Evolutionary conservation across 108 stramenopile genomes (phyloP).

Genomic region (Skeletonema menzelii): DNA sequence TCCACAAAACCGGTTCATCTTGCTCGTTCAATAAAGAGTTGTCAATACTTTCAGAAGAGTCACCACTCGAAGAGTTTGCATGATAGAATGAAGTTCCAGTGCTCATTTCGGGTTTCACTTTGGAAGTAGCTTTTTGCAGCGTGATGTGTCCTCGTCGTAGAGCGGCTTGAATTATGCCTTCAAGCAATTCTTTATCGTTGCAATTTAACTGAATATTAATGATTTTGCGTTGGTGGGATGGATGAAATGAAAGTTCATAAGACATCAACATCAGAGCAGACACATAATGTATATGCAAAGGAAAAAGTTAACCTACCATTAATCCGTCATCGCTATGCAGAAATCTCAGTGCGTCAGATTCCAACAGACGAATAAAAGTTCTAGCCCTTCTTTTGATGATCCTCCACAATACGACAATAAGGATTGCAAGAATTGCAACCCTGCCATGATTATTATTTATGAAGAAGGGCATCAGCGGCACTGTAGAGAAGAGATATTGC

Average conservation of each 20-base stretch:
- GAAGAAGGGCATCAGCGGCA: background rate
- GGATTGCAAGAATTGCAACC: background rate
- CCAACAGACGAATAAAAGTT: background rate
- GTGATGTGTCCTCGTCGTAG: conserved; percentile 13
- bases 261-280: background rate
- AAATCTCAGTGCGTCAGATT: conserved; percentile 4
- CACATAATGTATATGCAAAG: background rate
- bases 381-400: conserved; percentile 13
- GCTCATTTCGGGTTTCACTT: background rate
- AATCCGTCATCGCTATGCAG: conserved; percentile 12
- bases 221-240: background rate
- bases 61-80: background rate
- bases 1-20: background rate
- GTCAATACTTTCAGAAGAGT: conserved; percentile 9
- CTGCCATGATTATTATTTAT: background rate
- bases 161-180: conserved; percentile 18
- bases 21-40: background rate
- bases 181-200: conserved; percentile 12
- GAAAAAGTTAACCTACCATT: conserved; percentile 15
- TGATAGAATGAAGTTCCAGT: background rate
- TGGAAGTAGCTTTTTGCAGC: background rate
- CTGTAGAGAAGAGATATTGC: background rate
- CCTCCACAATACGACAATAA: conserved; percentile 3
- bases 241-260: background rate
- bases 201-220: conserved; percentile 22